These are phyloP conservation scores for Leptographium procerum DNA, from an alignment of 2,329 filamentous ascomycete species.

Conservation along the genomic window DNA sequence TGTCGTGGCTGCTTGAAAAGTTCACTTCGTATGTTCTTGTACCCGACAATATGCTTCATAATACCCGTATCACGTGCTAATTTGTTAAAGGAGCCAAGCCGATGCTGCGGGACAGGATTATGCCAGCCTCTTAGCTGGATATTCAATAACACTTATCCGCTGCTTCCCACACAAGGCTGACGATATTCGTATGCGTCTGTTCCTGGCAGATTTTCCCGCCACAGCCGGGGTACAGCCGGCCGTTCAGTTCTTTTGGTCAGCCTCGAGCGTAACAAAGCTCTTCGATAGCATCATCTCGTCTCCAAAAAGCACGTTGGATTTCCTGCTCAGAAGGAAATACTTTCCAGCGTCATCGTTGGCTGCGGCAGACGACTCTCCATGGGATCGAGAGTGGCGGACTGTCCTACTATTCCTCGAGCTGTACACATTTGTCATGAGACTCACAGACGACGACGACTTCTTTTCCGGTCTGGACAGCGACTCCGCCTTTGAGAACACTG, in stretches of 20 bases:
- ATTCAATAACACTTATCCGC: slow-evolving; percentile 72
- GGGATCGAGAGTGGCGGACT: slow-evolving; percentile 70
- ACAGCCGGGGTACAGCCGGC: slow-evolving; percentile 42
- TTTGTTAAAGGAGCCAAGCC: slow-evolving; percentile 1
- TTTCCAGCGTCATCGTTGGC: slow-evolving; percentile 7
- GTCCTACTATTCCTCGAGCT: slow-evolving; percentile 86
- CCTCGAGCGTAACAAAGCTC: slow-evolving; percentile 32
- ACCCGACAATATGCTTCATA: neutral
- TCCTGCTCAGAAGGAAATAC: slow-evolving; percentile 16
- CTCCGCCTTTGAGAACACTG: slow-evolving; percentile 6
- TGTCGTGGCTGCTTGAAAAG: slow-evolving; percentile 46
- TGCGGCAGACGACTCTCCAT: slow-evolving; percentile 19
- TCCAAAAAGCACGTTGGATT: slow-evolving; percentile 17
- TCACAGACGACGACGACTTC: slow-evolving; percentile 96
- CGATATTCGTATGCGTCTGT: slow-evolving; percentile 90
- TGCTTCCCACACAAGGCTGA: slow-evolving; percentile 75
- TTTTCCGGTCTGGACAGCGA: slow-evolving; percentile 41
- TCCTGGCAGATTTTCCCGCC: slow-evolving; percentile 55
- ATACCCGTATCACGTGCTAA: neutral
- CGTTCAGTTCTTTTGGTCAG: slow-evolving; percentile 77
- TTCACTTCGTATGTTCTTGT: slow-evolving; percentile 25
- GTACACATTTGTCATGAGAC: slow-evolving; percentile 81
- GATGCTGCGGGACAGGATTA: slow-evolving; percentile 27
- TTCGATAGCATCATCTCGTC: slow-evolving; percentile 22
- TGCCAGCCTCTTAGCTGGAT: slow-evolving; percentile 69